These are phyloP conservation scores for Melastoma malabathricum DNA, from an alignment of 345 rosid genomes.

Conservation along the genomic window DNA sequence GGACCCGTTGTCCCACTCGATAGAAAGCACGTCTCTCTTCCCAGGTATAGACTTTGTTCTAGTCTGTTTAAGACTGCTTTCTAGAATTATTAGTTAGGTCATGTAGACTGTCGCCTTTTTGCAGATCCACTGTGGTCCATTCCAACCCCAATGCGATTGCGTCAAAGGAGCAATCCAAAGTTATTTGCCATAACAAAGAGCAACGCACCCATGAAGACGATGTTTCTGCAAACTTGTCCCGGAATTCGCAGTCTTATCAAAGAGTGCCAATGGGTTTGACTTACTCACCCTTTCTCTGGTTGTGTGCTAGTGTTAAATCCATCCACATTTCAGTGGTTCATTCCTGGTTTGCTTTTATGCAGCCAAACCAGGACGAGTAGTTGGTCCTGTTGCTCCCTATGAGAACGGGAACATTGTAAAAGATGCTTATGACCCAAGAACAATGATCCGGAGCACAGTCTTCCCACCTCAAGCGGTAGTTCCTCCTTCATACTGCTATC, in stretches of 20 bases:
- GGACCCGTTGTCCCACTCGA: conserved; percentile 56
- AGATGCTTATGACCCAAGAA: conserved; percentile 58
- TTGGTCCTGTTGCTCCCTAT: conserved; percentile 49
- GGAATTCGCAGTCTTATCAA: conserved; percentile 40
- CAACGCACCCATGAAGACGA: conserved; percentile 29
- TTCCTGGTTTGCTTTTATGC: conserved; percentile 14
- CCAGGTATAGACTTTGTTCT: conserved; percentile 32
- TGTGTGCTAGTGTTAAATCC: too few relatives aligned
- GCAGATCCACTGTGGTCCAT: conserved; percentile 80
- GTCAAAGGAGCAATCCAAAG: conserved; percentile 31
- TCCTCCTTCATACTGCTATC: conserved; percentile 27
- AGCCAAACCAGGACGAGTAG: conserved; percentile 56
- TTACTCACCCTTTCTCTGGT: not conserved
- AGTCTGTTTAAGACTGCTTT: not conserved
- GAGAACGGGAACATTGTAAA: conserved; percentile 35
- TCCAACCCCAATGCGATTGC: conserved; percentile 38
- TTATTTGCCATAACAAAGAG: conserved; percentile 15
- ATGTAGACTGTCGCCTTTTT: conserved; percentile 1
- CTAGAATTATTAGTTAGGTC: not conserved
- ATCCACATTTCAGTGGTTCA: conserved; percentile 4
- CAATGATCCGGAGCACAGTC: conserved; percentile 35
- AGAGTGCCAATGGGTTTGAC: conserved; percentile 44
- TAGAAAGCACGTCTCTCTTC: conserved; percentile 85
- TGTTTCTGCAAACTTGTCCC: conserved; percentile 25
- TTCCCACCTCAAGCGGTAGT: conserved; percentile 33